Percentiles rank a stretch among this genome's conserved stretches.
phyloP scores from a whole-genome alignment of 1,284 basidiomycete species.

The Omphalotus olearius region DNA sequence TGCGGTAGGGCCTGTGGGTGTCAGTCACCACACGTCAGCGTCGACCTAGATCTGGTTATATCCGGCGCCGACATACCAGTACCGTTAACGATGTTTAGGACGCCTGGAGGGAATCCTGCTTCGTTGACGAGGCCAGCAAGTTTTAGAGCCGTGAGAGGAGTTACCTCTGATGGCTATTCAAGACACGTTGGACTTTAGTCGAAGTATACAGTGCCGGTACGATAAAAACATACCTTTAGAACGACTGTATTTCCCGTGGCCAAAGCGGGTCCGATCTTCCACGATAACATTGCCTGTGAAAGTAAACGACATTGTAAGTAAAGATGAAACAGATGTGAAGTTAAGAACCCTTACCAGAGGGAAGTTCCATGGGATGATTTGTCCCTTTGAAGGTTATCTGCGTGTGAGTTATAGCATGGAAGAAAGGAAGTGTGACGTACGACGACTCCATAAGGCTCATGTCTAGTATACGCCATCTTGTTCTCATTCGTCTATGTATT shows the following conservation, averaged over 20 bases:
- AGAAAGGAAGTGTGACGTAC: conserved; percentile 19
- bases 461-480: conserved; percentile 72
- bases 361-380: conserved; percentile 68
- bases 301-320: neutral
- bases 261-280: conserved; percentile 82
- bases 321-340: neutral
- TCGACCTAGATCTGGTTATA: too few relatives aligned
- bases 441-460: conserved; percentile 88
- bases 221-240: conserved; percentile 45
- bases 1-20: conserved; percentile 45
- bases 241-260: conserved; percentile 80
- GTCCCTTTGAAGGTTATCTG: conserved; percentile 29
- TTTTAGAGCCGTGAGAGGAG: conserved; percentile 74
- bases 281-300: conserved; percentile 48
- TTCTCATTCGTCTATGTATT: conserved; percentile 49
- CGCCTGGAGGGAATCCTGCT: conserved; percentile 65
- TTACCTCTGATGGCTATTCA: conserved; percentile 71
- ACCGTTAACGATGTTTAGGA: conserved; percentile 72
- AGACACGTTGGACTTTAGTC: too few relatives aligned
- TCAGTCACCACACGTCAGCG: neutral
- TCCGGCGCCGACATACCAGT: conserved; percentile 33
- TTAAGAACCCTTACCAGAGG: conserved; percentile 27
- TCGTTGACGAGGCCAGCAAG: conserved; percentile 41
- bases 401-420: too few relatives aligned
- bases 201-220: too few relatives aligned